Evolutionary conservation across 768 basidiomycete genomes (phyloP).

Genomic region (Boletus bicolor): DNA sequence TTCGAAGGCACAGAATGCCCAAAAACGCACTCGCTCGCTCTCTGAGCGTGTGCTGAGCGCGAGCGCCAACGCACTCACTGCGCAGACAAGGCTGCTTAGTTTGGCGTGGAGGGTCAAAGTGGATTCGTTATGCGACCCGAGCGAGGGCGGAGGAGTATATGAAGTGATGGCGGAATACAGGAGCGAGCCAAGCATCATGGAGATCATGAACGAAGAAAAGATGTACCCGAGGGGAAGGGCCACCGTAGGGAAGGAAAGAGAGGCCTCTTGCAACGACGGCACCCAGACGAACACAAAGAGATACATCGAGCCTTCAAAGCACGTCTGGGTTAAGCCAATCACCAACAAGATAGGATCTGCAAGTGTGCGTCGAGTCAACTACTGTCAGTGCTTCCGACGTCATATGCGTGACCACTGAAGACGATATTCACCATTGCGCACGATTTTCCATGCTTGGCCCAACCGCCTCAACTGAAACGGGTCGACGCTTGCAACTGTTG

Average conservation of each 20-base stretch:
- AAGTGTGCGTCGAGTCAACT: neutral
- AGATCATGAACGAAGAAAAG: conserved; percentile 78
- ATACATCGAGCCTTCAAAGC: conserved; percentile 84
- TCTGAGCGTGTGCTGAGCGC: conserved; percentile 43
- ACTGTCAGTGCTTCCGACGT: neutral
- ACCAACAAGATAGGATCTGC: conserved; percentile 60
- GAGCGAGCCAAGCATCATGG: conserved; percentile 78
- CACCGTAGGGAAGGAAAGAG: conserved; percentile 32
- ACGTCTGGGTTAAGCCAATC: conserved; percentile 72
- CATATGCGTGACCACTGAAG: neutral
- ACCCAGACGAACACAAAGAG: conserved; percentile 85
- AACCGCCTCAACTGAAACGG: conserved; percentile 53
- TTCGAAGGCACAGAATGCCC: conserved; percentile 73
- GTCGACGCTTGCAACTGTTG: conserved; percentile 28
- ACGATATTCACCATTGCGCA: conserved; percentile 42
- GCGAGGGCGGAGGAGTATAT: conserved; percentile 21
- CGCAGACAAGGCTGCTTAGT: conserved; percentile 61
- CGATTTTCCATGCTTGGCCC: conserved; percentile 54
- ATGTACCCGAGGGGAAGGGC: conserved; percentile 72
- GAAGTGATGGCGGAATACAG: conserved; percentile 56
- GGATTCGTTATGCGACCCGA: conserved; percentile 29
- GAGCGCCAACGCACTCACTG: conserved; percentile 54
- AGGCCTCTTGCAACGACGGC: conserved; percentile 64
- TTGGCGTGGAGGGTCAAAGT: conserved; percentile 62
- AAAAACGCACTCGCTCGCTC: conserved; percentile 55